Base-by-base conservation (phyloP, 306 rosid genomes). In the Cucumis cinereus region DNA sequence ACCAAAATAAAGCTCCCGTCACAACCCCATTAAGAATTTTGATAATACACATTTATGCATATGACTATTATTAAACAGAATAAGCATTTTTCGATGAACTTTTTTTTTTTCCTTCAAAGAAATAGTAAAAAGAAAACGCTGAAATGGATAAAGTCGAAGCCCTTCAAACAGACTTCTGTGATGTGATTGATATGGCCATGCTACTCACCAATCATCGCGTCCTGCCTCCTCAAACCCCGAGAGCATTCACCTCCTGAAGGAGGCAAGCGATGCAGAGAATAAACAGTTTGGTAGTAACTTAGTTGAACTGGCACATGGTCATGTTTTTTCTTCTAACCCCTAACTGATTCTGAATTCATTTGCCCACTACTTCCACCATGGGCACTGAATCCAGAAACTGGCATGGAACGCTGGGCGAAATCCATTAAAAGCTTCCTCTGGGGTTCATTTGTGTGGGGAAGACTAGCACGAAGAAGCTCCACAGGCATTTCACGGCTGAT, bases 391-490 rank as follows among this genome's bases (percentile, higher is more conserved):
- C 87, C 96, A 78, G 78, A 85, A 15, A 89, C 74, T 47, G 98
- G 85, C 86, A 93, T 81, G 17, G 99, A 89, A 69, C 99, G 95
- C 82, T 84, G 96, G 4, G 98, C 88, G 59, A 95, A 95, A 78
- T 92, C 93, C 76, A 90, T 73, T 79, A 95, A 76, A 67, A 80
- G 55, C 85, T 87, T 89, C 73, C 86, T 95, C 85, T 95, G 99
- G 53, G 78, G 87, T 55, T 89, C 99, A 76, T 92, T 83, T 0
- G 99, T 95, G 85, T 95, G 98, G 67, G 98, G 99, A 79, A 95
- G 90, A 81, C 99, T 92, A 4, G 99, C 97, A 8, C 93, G 96
- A 22, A 95, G 79, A 33, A 95, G 96, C 85, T 92, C 99, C 80
- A 95, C 96, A 7, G 99, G 99, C 98, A 95, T 89, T 89, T 95